Conservation (phyloP, 2,329 filamentous ascomycete genomes). For the Ceratocystis smalleyi region DNA sequence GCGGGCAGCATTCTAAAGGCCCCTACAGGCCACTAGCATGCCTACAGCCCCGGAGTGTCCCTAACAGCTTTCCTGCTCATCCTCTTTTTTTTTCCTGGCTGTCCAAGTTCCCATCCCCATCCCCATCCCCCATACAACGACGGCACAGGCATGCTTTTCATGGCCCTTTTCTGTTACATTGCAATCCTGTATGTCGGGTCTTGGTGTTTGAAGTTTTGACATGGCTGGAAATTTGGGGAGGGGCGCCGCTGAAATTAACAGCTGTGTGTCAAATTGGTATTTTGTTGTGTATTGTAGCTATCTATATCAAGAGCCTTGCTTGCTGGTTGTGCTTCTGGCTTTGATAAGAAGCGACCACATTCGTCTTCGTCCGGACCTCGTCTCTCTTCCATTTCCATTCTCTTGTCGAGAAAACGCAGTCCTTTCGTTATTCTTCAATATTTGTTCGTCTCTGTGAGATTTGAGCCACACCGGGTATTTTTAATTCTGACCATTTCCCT, state of each 20-base stretch:
- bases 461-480: background rate
- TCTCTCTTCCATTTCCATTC: background rate
- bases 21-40: background rate
- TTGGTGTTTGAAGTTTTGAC: slow-evolving; percentile 4
- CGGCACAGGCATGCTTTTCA: too few relatives aligned
- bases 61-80: background rate
- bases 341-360: background rate
- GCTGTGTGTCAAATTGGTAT: too few relatives aligned
- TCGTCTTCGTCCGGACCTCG: background rate
- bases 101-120: background rate
- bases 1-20: too few relatives aligned
- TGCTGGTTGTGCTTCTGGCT: background rate
- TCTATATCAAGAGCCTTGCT: background rate
- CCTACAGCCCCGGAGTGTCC: background rate
- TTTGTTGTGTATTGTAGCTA: too few relatives aligned
- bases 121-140: background rate
- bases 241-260: background rate
- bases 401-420: background rate
- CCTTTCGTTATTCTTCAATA: background rate
- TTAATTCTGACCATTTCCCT: background rate
- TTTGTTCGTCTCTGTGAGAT: background rate
- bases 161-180: background rate
- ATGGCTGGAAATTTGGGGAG: slow-evolving; percentile 3
- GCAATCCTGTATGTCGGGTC: slow-evolving; percentile 1
- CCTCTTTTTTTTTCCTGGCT: background rate